A percentile compares a stretch with the other conserved stretches of the same genome.
phyloP scores from a whole-genome alignment of 1,139 yeast species.

The Yamadazyma diospyri region DNA sequence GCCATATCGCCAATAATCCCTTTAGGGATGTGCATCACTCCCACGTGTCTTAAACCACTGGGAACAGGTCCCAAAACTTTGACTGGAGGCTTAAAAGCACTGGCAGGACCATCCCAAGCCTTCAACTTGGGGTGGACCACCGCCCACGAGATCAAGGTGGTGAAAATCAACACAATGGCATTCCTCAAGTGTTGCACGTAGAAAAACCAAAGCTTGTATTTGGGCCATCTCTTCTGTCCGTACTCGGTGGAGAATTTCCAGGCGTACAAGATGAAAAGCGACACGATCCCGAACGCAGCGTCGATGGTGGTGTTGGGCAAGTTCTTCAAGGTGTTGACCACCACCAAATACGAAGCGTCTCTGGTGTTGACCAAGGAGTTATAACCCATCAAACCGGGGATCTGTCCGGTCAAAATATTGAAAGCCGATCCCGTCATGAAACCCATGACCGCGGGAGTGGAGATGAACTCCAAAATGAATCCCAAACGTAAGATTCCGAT shows the following conservation, averaged over 20 bases:
- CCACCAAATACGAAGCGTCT: constrained; percentile 63
- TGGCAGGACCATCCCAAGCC: constrained; percentile 39
- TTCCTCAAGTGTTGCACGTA: constrained; percentile 74
- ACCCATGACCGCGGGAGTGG: constrained; percentile 90
- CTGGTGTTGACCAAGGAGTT: constrained; percentile 65
- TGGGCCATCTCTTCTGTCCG: constrained; percentile 67
- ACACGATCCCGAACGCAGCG: constrained; percentile 86
- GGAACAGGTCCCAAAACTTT: constrained; percentile 75
- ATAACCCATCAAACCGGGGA: constrained; percentile 84
- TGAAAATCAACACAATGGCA: constrained; percentile 75
- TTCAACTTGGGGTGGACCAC: constrained; percentile 64
- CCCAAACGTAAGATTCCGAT: constrained; percentile 83
- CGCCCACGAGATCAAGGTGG: constrained; percentile 71
- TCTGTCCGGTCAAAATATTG: constrained; percentile 76
- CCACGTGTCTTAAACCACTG: constrained; percentile 73
- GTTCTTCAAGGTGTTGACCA: constrained; percentile 69
- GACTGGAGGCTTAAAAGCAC: constrained; percentile 45
- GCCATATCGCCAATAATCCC: constrained; percentile 62
- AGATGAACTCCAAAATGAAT: constrained; percentile 82
- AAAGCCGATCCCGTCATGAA: constrained; percentile 95
- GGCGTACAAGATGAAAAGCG: constrained; percentile 61
- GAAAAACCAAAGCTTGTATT: constrained; percentile 54
- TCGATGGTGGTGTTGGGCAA: constrained; percentile 65
- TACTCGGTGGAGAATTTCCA: constrained; percentile 59
- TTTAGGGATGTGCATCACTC: constrained; percentile 65